Conservation (phyloP, 441 rosid genomes). For the Pelargonium cotyledonis region DNA sequence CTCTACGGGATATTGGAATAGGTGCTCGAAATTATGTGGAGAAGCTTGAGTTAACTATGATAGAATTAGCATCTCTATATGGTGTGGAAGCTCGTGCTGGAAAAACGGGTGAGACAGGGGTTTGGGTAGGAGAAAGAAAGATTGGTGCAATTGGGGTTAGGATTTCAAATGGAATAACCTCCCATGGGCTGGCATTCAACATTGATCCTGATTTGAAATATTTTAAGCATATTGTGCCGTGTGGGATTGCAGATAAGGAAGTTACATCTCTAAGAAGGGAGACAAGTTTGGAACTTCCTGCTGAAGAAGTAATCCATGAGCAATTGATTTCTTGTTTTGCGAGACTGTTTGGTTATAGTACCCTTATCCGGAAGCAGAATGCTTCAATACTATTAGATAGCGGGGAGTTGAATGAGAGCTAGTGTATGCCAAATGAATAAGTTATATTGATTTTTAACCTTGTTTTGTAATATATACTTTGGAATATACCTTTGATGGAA, state of each 20-base stretch:
- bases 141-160: slow-evolving; percentile 88
- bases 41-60: slow-evolving; percentile 70
- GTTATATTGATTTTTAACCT: not conserved
- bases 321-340: slow-evolving; percentile 75
- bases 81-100: slow-evolving; percentile 67
- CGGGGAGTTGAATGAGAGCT: slow-evolving; percentile 16
- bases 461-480: not conserved
- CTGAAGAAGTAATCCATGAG: slow-evolving; percentile 64
- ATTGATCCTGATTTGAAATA: slow-evolving; percentile 71
- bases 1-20: slow-evolving; percentile 58
- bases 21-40: slow-evolving; percentile 86
- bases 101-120: slow-evolving; percentile 66
- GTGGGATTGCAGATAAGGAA: slow-evolving; percentile 81
- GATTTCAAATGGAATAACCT: slow-evolving; percentile 68
- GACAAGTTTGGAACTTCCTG: slow-evolving; percentile 49
- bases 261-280: slow-evolving; percentile 82
- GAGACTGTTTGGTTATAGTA: slow-evolving; percentile 45
- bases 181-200: slow-evolving; percentile 86
- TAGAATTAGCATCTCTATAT: slow-evolving; percentile 59
- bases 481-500: not conserved
- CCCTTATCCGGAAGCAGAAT: slow-evolving; percentile 46
- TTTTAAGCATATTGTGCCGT: slow-evolving; percentile 82
- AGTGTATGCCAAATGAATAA: not conserved
- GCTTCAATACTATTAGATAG: slow-evolving; percentile 26
- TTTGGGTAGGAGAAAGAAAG: slow-evolving; percentile 87